Evolutionary conservation across 768 basidiomycete genomes (phyloP).

Genomic region (Tulasnella sp.): DNA sequence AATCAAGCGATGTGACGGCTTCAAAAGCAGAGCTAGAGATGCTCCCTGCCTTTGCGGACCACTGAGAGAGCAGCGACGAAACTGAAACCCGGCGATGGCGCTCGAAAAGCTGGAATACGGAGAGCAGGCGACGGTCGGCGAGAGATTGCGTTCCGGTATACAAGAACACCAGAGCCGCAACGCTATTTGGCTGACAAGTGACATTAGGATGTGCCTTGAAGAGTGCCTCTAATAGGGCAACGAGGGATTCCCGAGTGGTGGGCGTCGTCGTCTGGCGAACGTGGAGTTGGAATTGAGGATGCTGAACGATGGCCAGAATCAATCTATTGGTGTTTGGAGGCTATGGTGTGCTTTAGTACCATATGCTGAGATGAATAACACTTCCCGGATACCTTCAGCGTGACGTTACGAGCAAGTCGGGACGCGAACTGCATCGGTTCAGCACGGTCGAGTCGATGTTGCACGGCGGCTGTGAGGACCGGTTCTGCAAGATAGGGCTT

Average conservation of each 20-base stretch:
- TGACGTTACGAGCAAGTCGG: conserved; percentile 58
- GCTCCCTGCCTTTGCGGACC: conserved; percentile 52
- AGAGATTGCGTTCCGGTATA: conserved; percentile 70
- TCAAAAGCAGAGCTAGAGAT: conserved; percentile 53
- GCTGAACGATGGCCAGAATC: conserved; percentile 71
- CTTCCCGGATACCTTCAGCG: conserved; percentile 26
- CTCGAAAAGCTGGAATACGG: conserved; percentile 78
- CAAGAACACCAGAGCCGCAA: conserved; percentile 68
- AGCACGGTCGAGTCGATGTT: conserved; percentile 46
- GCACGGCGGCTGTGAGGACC: conserved; percentile 58
- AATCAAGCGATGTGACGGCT: conserved; percentile 65
- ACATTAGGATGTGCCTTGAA: conserved; percentile 76
- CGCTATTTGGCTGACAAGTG: conserved; percentile 78
- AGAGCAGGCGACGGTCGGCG: conserved; percentile 63
- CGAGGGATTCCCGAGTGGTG: conserved; percentile 45
- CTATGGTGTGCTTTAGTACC: conserved; percentile 34
- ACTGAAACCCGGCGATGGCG: conserved; percentile 60
- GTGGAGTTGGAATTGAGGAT: conserved; percentile 49
- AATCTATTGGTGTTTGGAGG: conserved; percentile 69
- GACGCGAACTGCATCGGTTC: conserved; percentile 26
- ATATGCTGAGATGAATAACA: not conserved
- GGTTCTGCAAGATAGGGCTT: conserved; percentile 68
- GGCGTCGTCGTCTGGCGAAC: conserved; percentile 27
- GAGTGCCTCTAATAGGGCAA: conserved; percentile 56
- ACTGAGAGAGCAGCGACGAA: conserved; percentile 56